Evolutionary conservation across 257 asterid species (phyloP).

Genomic region (Salvia hispanica): DNA sequence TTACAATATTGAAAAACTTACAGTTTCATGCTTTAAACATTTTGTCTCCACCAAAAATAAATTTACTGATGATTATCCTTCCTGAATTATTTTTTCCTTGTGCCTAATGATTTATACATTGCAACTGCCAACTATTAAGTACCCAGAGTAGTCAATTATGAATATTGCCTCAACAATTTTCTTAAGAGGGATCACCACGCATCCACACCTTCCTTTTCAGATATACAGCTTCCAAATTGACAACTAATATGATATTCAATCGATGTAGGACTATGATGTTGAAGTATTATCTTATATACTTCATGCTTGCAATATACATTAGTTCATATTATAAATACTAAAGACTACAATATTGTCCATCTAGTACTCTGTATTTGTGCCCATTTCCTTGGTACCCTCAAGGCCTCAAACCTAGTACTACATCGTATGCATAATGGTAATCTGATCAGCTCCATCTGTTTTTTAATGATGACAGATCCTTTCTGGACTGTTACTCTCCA

Average conservation of each 20-base stretch:
- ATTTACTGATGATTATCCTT: neutral
- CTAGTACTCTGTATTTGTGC: slow-evolving; percentile 6
- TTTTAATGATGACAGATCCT: slow-evolving; percentile 51
- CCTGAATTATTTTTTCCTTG: neutral
- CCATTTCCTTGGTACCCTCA: slow-evolving; percentile 17
- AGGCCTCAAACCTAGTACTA: neutral
- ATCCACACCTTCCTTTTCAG: neutral
- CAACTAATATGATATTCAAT: neutral
- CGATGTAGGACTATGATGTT: neutral
- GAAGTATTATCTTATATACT: neutral
- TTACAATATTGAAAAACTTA: neutral
- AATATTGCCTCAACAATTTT: slow-evolving; percentile 14
- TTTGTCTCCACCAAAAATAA: neutral
- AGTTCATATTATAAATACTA: neutral
- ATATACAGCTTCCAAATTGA: neutral
- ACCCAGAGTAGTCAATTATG: neutral
- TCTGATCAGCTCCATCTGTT: slow-evolving; percentile 34
- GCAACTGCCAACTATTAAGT: slow-evolving; percentile 9
- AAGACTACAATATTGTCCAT: slow-evolving; percentile 11
- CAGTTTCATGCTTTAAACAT: neutral
- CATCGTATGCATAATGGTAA: neutral
- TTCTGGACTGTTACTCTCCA: slow-evolving; percentile 49
- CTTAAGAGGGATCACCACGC: neutral
- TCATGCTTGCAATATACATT: neutral
- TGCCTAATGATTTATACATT: neutral